A percentile compares a stretch with the other conserved stretches of the same genome.
Conservation (phyloP, 2,329 filamentous ascomycete genomes). For the Microcyclospora tardicrescens region DNA sequence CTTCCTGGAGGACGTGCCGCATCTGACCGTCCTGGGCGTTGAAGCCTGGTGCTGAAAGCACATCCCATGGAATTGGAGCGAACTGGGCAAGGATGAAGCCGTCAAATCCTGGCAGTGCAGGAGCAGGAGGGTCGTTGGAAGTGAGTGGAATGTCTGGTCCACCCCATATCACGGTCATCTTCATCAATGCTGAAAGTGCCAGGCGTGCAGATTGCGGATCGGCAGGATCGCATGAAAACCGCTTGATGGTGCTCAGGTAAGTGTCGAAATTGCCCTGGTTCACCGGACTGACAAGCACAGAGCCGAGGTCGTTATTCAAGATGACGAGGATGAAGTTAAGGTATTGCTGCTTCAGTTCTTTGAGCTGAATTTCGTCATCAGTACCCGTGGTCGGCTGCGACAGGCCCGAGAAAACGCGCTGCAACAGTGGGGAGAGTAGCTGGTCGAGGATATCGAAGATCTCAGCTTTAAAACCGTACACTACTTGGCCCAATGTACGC, state of each 20-base stretch:
- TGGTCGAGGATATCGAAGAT: constrained; percentile 82
- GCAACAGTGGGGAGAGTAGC: constrained; percentile 75
- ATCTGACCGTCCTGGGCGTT: constrained; percentile 78
- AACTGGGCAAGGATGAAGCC: constrained; percentile 81
- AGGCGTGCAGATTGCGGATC: constrained; percentile 56
- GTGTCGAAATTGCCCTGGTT: constrained; percentile 88
- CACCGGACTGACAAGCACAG: constrained; percentile 74
- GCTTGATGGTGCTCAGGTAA: constrained; percentile 72
- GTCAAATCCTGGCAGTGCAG: constrained; percentile 70
- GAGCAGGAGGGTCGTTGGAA: constrained; percentile 38
- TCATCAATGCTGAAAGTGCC: constrained; percentile 67
- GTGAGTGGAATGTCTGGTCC: constrained; percentile 56
- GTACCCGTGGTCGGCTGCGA: constrained; percentile 77
- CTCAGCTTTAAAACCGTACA: constrained; percentile 90
- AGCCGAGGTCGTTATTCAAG: constrained; percentile 75
- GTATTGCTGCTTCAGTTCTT: constrained; percentile 83
- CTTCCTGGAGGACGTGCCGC: constrained; percentile 76
- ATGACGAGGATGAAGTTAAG: constrained; percentile 88
- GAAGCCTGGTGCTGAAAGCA: constrained; percentile 68
- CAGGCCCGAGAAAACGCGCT: constrained; percentile 76
- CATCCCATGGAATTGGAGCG: constrained; percentile 79
- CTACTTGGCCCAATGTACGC: constrained; percentile 79
- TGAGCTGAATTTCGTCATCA: constrained; percentile 90
- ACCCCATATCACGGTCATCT: constrained; percentile 82
- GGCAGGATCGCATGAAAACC: constrained; percentile 64